Percentiles rank a stretch among this genome's conserved stretches.
Conservation (phyloP, 495 filamentous ascomycete species). For the Aspergillus ostianus region DNA sequence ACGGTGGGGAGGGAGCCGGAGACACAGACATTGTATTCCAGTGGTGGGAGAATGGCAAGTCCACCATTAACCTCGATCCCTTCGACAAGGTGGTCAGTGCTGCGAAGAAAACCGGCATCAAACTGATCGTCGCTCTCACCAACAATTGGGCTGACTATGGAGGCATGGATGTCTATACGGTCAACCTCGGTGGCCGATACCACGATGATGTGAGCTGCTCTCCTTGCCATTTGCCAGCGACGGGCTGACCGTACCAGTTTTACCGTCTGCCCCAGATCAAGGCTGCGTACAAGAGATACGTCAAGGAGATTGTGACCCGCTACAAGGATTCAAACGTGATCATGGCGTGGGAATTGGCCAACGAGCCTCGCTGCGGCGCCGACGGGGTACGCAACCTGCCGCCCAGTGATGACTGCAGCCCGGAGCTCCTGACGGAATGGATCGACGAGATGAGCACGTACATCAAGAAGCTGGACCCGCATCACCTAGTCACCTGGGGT, state of each 20-base stretch:
- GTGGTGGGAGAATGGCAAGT: conserved; percentile 44
- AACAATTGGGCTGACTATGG: conserved; percentile 61
- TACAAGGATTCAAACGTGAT: conserved; percentile 54
- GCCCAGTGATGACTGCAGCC: conserved; percentile 38
- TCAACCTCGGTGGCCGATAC: conserved; percentile 48
- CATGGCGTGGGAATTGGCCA: conserved; percentile 67
- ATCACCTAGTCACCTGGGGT: conserved; percentile 58
- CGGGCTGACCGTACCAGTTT: conserved; percentile 33
- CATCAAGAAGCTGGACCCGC: conserved; percentile 57
- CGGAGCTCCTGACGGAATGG: conserved; percentile 58
- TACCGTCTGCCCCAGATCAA: conserved; percentile 53
- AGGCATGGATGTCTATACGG: conserved; percentile 60
- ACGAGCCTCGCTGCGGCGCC: conserved; percentile 62
- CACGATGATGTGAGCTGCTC: conserved; percentile 15
- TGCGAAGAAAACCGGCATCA: conserved; percentile 52
- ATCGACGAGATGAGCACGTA: conserved; percentile 52
- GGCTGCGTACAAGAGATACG: conserved; percentile 56
- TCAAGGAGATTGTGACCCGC: conserved; percentile 58
- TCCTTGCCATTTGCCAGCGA: neutral
- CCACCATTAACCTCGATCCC: conserved; percentile 61
- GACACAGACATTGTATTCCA: conserved; percentile 54
- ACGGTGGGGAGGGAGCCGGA: conserved; percentile 17
- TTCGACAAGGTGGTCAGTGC: conserved; percentile 61
- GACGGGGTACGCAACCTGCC: conserved; percentile 17
- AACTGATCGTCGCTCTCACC: conserved; percentile 52